Base-by-base conservation (phyloP, 352 stramenopile species). In the Globisporangium orthogonon region DNA sequence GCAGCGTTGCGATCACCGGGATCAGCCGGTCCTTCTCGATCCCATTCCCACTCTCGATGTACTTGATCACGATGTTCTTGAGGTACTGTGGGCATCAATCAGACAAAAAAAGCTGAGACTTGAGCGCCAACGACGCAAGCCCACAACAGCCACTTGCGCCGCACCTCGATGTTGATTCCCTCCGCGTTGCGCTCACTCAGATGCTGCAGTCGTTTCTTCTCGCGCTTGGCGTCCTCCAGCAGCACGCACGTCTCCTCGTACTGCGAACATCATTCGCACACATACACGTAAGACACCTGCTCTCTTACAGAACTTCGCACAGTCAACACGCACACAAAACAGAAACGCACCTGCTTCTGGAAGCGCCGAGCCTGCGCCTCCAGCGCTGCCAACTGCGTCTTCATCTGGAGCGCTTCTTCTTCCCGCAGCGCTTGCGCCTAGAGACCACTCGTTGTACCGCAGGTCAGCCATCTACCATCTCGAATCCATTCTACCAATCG, bases 61-160 rank as follows among this genome's bases (percentile, higher is more conserved):
- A 94, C 71, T 94, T 94, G 59, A 94, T 80, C 43, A 94, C 67
- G 9, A 94, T 75, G 35, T 94, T 94, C 59, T 89, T 91, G 40
- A 94, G 52, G 56, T 94, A 94, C 83, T 92, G 52, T 37, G 39
- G 4, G 23, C 9, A 47, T 18, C 37, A 45, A 23, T 23, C 23
- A 23, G 23, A 23, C 23, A 23, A 23, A 23, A 23, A 23, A 23
- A 23, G 23, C 23, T 23, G 23, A 23, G 23, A 23, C 23, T 23
- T 23, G 23, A 23, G 23, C 23, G 23, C 23, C 23, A 23, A 23
- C 23, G 23, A 23, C 23, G 23, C 23, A 23, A 23, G 23, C 23
- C 23, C 23, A 23, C 23, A 23, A 23, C 23, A 23, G 23, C 23
- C 23, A 23, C 23, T 23, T 23, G 23, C 23, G 1, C 13, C 40